Conservation (phyloP, 192 early-diverging fungal species). For the Linderina pennispora region DNA sequence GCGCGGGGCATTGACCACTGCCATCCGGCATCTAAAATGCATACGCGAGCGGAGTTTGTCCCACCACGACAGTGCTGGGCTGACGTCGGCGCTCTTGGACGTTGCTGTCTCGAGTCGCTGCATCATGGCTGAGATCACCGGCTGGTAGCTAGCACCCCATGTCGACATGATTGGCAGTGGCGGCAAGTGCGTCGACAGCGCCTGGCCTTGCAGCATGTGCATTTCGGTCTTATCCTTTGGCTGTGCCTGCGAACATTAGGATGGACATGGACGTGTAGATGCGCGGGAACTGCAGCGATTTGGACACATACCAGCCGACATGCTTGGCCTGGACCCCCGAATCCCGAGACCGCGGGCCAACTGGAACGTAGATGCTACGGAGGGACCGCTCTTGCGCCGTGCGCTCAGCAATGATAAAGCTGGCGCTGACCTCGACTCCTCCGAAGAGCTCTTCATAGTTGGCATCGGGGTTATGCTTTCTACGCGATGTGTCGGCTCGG, state of each 20-base stretch:
- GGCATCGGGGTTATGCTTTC: neutral
- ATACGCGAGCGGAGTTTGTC: slow-evolving; percentile 47
- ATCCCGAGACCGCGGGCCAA: slow-evolving; percentile 27
- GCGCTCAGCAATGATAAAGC: slow-evolving; percentile 38
- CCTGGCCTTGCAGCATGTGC: slow-evolving; percentile 8
- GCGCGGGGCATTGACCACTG: slow-evolving; percentile 28
- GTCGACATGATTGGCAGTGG: slow-evolving; percentile 42
- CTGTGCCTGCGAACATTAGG: slow-evolving; percentile 35
- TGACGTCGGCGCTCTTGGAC: slow-evolving; percentile 43
- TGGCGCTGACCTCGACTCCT: slow-evolving; percentile 38
- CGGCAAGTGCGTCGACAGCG: slow-evolving; percentile 12
- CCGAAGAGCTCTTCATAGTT: slow-evolving; percentile 40
- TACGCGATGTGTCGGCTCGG: slow-evolving; percentile 12
- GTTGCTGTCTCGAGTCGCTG: slow-evolving; percentile 45
- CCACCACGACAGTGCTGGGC: slow-evolving; percentile 49
- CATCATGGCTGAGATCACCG: slow-evolving; percentile 45
- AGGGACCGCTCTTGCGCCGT: slow-evolving; percentile 30
- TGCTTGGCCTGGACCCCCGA: slow-evolving; percentile 16
- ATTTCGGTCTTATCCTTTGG: slow-evolving; percentile 1
- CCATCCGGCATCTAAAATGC: slow-evolving; percentile 37
- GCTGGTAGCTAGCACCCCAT: slow-evolving; percentile 48
- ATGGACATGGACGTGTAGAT: slow-evolving; percentile 35
- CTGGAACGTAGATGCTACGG: slow-evolving; percentile 34
- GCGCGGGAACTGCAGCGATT: slow-evolving; percentile 45
- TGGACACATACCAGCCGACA: slow-evolving; percentile 41